phyloP scores from a whole-genome alignment of 352 stramenopile species.

The Phytophthora parvispora region DNA sequence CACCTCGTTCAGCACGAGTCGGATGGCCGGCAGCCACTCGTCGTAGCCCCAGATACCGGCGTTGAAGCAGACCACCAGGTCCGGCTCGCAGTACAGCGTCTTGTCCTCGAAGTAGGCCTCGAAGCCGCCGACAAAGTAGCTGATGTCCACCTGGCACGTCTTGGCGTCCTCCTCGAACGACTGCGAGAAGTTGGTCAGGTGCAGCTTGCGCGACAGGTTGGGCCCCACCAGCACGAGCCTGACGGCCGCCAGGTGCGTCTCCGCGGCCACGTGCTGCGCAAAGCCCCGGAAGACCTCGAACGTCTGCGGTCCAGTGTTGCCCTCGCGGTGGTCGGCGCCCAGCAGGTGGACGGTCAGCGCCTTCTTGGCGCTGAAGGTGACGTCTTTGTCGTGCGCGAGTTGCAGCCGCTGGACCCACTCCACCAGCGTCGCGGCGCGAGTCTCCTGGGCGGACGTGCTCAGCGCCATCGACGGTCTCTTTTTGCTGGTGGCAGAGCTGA shows the following conservation, averaged over 20 bases:
- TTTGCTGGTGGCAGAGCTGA: too few species aligned
- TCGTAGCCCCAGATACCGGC: constrained; percentile 92
- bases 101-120: constrained; percentile 65
- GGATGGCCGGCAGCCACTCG: constrained; percentile 83
- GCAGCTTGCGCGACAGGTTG: constrained; percentile 72
- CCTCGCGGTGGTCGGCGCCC: constrained; percentile 83
- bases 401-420: constrained; percentile 40
- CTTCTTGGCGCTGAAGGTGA: constrained; percentile 1
- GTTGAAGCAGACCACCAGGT: constrained; percentile 87
- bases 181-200: constrained; percentile 42
- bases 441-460: constrained; percentile 28
- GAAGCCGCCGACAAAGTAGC: constrained; percentile 82
- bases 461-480: neutral
- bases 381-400: constrained; percentile 11
- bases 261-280: constrained; percentile 45
- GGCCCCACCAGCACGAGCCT: constrained; percentile 78
- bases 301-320: constrained; percentile 68
- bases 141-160: constrained; percentile 51
- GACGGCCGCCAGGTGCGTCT: constrained; percentile 45
- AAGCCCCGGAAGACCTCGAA: constrained; percentile 67
- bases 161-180: constrained; percentile 7
- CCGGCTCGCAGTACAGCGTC: constrained; percentile 50
- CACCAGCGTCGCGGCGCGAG: constrained; percentile 43
- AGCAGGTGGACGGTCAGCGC: constrained; percentile 75
- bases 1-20: constrained; percentile 65